These are phyloP conservation scores for Gillenia trifoliata DNA, from an alignment of 306 rosid genomes.

Conservation along the genomic window DNA sequence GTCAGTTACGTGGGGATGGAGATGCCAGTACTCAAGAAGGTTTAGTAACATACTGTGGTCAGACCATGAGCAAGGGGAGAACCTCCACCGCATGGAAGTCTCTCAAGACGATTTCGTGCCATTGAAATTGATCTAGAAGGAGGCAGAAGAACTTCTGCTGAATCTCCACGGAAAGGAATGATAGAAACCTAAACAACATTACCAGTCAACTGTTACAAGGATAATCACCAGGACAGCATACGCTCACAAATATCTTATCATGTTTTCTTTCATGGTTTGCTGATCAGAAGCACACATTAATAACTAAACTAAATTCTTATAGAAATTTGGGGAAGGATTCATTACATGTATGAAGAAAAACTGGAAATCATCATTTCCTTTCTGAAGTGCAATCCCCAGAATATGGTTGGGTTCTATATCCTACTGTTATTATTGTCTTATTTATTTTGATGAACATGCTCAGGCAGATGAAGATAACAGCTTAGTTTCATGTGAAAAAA, in stretches of 20 bases:
- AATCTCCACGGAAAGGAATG: conserved; percentile 96
- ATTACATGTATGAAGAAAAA: not conserved
- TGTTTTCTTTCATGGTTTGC: not conserved
- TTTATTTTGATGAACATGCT: not conserved
- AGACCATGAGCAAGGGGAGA: conserved; percentile 99
- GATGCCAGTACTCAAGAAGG: not conserved
- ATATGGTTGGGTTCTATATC: not conserved
- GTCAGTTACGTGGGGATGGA: conserved; percentile 14
- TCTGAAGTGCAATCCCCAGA: not conserved
- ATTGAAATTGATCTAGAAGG: conserved; percentile 98
- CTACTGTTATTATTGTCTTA: not conserved
- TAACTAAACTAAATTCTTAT: not conserved
- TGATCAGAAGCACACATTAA: not conserved
- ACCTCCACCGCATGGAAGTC: conserved; percentile 99
- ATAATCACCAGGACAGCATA: not conserved
- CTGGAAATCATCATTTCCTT: not conserved
- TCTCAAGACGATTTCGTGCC: conserved; percentile 95
- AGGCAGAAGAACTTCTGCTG: conserved; percentile 97
- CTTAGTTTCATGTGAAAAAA: not conserved
- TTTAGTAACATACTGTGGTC: conserved; percentile 53
- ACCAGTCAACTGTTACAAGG: conserved; percentile 10
- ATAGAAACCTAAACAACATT: conserved; percentile 68
- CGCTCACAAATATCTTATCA: not conserved
- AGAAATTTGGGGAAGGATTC: not conserved
- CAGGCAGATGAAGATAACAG: not conserved